A percentile compares a stretch with the other conserved stretches of the same genome.
Evolutionary conservation across 371 early-diverging fungal genomes (phyloP).

Genomic region (Rhizomucor miehei): DNA sequence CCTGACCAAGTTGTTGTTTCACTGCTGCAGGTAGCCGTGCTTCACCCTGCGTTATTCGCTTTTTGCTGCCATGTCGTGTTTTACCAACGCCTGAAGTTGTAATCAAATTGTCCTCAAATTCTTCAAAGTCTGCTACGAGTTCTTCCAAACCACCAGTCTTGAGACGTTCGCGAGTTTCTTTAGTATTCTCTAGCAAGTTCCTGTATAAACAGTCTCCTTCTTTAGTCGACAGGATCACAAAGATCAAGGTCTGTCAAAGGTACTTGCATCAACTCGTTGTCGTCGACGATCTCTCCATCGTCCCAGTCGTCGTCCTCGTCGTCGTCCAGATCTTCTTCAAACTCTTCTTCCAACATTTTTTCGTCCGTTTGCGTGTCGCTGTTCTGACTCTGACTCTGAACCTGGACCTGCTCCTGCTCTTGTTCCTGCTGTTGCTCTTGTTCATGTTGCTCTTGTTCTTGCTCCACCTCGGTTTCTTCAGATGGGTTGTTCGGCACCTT

Average conservation of each 20-base stretch:
- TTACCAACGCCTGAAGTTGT: conserved; percentile 33
- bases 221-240: not conserved
- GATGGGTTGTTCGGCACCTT: too few species aligned
- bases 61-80: conserved; percentile 11
- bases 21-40: conserved; percentile 47
- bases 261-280: conserved; percentile 4
- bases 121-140: conserved; percentile 30
- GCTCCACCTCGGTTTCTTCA: too few species aligned
- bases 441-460: too few species aligned
- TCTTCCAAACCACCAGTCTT: conserved; percentile 36
- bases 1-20: conserved; percentile 65
- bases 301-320: not conserved
- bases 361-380: too few species aligned
- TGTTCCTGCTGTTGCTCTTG: too few species aligned
- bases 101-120: conserved; percentile 37
- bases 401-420: too few species aligned
- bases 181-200: conserved; percentile 14
- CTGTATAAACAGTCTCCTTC: conserved; percentile 4
- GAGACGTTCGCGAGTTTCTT: conserved; percentile 9
- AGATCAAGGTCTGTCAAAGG: not conserved
- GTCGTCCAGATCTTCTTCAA: not conserved
- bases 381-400: too few species aligned
- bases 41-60: conserved; percentile 23
- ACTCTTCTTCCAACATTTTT: too few species aligned
- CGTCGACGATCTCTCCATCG: conserved; percentile 1